Conservation (phyloP, 805 yeast species). For the Candida palmyrensis region DNA sequence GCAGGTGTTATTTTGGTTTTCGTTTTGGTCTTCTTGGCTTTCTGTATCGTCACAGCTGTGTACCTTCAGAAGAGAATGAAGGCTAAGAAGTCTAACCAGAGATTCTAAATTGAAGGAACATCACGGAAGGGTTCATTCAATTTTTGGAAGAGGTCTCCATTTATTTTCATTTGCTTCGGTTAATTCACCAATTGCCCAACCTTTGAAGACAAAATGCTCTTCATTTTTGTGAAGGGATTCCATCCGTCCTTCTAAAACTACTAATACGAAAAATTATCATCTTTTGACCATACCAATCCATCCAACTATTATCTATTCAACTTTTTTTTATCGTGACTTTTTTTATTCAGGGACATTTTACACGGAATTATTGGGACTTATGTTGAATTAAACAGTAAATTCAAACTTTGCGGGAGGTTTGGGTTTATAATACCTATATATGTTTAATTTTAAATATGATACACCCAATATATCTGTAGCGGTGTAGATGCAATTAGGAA, state of each 20-base stretch:
- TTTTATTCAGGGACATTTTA: constrained; percentile 2
- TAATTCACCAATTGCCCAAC: no score
- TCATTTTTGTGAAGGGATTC: no score
- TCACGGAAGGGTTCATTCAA: no score
- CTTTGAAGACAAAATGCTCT: no score
- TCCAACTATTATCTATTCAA: constrained; percentile 2
- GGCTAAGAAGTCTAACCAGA: constrained; percentile 39
- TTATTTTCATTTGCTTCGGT: background rate
- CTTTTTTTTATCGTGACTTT: constrained; percentile 2
- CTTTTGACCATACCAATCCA: constrained; percentile 1
- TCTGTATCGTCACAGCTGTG: constrained; percentile 30
- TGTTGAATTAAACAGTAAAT: no score
- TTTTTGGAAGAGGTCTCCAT: constrained; percentile 4
- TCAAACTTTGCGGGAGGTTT: constrained; percentile 7
- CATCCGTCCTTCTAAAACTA: no score
- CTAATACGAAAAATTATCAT: constrained; percentile 3
- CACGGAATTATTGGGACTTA: constrained; percentile 2
- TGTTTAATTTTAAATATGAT: constrained; percentile 1
- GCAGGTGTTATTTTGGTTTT: constrained; percentile 72
- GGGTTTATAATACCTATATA: background rate
- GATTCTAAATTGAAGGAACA: constrained; percentile 34
- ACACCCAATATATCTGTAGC: no score
- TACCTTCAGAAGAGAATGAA: constrained; percentile 36
- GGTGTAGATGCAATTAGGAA: no score
- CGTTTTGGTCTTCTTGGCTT: constrained; percentile 48